Percentiles rank a stretch among this genome's conserved stretches.
Evolutionary conservation across 129 eudicot species (phyloP).

Genomic region (Logfia minima): DNA sequence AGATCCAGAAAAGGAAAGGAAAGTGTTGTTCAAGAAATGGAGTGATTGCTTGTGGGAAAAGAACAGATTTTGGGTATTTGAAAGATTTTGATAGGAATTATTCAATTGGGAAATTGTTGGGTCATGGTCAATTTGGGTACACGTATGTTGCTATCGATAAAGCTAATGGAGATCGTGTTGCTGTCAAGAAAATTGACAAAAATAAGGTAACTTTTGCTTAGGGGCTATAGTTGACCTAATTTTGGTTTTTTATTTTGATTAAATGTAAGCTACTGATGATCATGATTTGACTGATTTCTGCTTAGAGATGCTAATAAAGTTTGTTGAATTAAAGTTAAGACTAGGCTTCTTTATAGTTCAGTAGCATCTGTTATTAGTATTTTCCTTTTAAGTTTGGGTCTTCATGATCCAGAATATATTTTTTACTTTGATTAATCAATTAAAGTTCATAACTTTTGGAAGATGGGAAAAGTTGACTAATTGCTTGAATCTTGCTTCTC

Average conservation of each 20-base stretch:
- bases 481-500: conserved; percentile 18
- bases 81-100: conserved; percentile 68
- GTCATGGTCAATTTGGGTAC: conserved; percentile 99
- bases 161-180: conserved; percentile 88
- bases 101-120: conserved; percentile 82
- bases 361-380: neutral
- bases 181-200: conserved; percentile 93
- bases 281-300: neutral
- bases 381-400: neutral
- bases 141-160: conserved; percentile 89
- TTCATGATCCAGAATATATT: conserved; percentile 4
- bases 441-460: conserved; percentile 7
- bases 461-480: conserved; percentile 23
- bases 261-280: conserved; percentile 7
- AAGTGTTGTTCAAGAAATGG: conserved; percentile 34
- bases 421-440: neutral
- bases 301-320: too few species aligned
- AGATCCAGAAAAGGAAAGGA: conserved; percentile 19
- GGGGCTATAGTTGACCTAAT: neutral
- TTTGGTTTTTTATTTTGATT: neutral
- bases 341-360: conserved; percentile 9
- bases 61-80: conserved; percentile 89
- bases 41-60: conserved; percentile 64
- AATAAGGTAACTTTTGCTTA: conserved; percentile 54
- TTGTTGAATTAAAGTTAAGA: neutral